These are phyloP conservation scores for Aspergillus viridinutans DNA, from an alignment of 2,329 filamentous ascomycete genomes.

Conservation along the genomic window DNA sequence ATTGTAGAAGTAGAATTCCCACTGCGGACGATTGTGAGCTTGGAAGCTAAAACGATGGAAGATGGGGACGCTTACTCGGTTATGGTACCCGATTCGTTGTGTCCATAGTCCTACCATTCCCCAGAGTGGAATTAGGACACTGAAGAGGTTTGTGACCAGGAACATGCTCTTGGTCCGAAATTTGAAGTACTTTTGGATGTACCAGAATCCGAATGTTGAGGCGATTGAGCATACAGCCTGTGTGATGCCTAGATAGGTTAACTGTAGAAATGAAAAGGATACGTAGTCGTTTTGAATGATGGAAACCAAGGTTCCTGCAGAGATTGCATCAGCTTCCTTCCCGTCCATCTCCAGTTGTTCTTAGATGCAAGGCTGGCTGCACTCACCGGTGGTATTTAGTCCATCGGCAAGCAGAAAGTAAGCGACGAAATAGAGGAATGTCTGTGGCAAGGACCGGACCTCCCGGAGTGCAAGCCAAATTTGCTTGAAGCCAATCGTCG, in stretches of 20 bases:
- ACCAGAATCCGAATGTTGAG: conserved; percentile 42
- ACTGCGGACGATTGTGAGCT: conserved; percentile 17
- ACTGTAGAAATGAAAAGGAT: conserved; percentile 39
- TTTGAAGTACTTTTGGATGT: conserved; percentile 40
- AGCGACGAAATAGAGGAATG: conserved; percentile 39
- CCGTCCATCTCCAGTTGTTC: not conserved
- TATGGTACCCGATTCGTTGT: conserved; percentile 37
- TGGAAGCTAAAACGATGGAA: not conserved
- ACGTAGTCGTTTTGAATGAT: conserved; percentile 42
- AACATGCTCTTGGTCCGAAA: conserved; percentile 42
- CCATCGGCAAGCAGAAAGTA: conserved; percentile 43
- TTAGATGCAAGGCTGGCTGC: not conserved
- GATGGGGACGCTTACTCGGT: conserved; percentile 21
- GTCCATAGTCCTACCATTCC: conserved; percentile 42
- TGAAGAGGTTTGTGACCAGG: conserved; percentile 40
- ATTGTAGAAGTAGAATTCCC: conserved; percentile 45
- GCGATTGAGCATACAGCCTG: conserved; percentile 37
- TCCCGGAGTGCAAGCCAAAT: conserved; percentile 37
- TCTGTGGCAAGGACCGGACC: conserved; percentile 38
- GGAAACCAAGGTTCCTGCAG: conserved; percentile 30
- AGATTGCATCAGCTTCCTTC: not conserved
- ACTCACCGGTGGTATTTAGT: conserved; percentile 37
- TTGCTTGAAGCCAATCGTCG: conserved; percentile 42
- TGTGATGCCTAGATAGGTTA: conserved; percentile 40
- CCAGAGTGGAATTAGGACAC: conserved; percentile 40